These are phyloP conservation scores for Pseudogymnoascus sp. DNA, from an alignment of 2,329 filamentous ascomycete species.

Conservation along the genomic window DNA sequence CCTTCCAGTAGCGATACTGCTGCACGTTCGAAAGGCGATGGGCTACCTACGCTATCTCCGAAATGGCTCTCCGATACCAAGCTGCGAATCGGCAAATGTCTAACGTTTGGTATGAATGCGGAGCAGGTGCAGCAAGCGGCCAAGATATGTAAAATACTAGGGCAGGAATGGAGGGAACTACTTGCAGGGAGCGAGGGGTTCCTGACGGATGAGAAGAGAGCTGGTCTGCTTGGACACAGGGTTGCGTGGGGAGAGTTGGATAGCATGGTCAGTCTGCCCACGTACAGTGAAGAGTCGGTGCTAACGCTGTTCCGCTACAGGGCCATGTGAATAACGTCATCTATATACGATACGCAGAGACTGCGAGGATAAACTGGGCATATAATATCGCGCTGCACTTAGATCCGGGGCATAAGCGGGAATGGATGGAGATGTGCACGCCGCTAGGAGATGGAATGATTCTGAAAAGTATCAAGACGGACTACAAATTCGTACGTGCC, in stretches of 20 bases:
- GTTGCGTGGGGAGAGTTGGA: slow-evolving; percentile 85
- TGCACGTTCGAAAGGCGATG: neutral
- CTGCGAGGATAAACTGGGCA: slow-evolving; percentile 70
- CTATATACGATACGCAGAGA: slow-evolving; percentile 79
- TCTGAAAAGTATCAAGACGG: slow-evolving; percentile 67
- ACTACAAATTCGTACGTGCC: slow-evolving; percentile 75
- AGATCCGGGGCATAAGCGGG: slow-evolving; percentile 50
- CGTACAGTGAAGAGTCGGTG: slow-evolving; percentile 6
- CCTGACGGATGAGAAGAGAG: slow-evolving; percentile 53
- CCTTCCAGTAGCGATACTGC: neutral
- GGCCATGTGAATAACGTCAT: slow-evolving; percentile 82
- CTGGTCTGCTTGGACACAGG: slow-evolving; percentile 55
- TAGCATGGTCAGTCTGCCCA: slow-evolving; percentile 41
- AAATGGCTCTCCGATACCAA: slow-evolving; percentile 66
- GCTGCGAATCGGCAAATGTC: slow-evolving; percentile 61
- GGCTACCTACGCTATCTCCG: slow-evolving; percentile 33
- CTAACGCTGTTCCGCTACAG: slow-evolving; percentile 26
- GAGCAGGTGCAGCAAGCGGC: slow-evolving; percentile 51
- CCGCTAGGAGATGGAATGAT: slow-evolving; percentile 65
- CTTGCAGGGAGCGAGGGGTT: slow-evolving; percentile 69
- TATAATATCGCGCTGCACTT: slow-evolving; percentile 57
- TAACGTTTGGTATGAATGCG: slow-evolving; percentile 61
- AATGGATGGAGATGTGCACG: slow-evolving; percentile 64
- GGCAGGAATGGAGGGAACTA: slow-evolving; percentile 62
- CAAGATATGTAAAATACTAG: slow-evolving; percentile 49